A percentile compares a stretch with the other conserved stretches of the same genome.
Evolutionary conservation across 2,329 filamentous ascomycete species (phyloP).

Genomic region (Xylaria multiplex): DNA sequence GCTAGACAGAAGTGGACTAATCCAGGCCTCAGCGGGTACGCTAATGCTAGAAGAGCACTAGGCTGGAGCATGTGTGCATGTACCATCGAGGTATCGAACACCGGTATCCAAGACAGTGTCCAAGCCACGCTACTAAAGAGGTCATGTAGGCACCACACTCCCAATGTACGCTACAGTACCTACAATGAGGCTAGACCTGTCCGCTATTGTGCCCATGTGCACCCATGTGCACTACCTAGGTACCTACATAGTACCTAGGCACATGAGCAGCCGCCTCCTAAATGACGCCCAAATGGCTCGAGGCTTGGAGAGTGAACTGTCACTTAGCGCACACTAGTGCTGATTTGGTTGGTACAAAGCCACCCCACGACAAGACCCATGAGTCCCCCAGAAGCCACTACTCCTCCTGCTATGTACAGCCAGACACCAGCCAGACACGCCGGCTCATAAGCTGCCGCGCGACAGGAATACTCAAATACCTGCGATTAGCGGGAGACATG

Average conservation of each 20-base stretch:
- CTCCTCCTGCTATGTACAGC: constrained; percentile 6
- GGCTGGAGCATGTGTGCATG: too few species aligned
- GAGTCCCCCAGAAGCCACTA: constrained; percentile 26
- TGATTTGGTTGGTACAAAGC: constrained; percentile 31
- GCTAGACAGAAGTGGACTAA: too few species aligned
- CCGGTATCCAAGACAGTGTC: too few species aligned
- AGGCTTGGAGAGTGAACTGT: neutral
- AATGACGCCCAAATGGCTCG: neutral
- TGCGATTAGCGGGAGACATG: neutral
- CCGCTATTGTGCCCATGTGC: too few species aligned
- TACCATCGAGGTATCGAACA: too few species aligned
- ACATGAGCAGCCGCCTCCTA: neutral
- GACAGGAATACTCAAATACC: constrained; percentile 38
- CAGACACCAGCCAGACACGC: neutral
- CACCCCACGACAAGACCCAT: constrained; percentile 6
- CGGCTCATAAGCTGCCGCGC: constrained; percentile 32
- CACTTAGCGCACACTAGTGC: constrained; percentile 22
- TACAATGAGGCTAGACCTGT: too few species aligned
- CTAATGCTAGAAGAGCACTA: too few species aligned
- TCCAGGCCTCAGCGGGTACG: too few species aligned
- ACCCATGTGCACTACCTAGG: too few species aligned
- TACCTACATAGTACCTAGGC: neutral
- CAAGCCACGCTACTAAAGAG: too few species aligned
- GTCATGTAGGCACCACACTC: too few species aligned
- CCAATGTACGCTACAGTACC: too few species aligned